Percentiles rank a stretch among this genome's conserved stretches.
Conservation (phyloP, 345 rosid species). For the Eucalyptus polyanthemos region DNA sequence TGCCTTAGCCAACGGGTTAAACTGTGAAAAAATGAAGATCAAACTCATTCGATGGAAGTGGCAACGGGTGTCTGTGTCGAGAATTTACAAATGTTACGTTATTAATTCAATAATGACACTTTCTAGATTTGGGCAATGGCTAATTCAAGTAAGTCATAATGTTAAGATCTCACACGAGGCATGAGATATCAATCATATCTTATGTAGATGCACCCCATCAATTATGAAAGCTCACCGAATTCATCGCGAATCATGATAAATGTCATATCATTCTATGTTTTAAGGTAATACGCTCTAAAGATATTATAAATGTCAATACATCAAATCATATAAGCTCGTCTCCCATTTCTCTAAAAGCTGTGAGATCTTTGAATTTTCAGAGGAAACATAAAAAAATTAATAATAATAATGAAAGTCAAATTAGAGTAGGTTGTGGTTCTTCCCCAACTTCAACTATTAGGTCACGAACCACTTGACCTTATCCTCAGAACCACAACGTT, state of each 20-base stretch:
- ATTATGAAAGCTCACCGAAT: neutral
- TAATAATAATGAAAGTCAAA: neutral
- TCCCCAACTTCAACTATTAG: neutral
- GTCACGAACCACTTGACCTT: neutral
- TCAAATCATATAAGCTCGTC: neutral
- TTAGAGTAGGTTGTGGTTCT: neutral
- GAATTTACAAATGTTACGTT: neutral
- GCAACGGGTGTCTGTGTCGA: accelerated
- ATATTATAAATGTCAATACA: neutral
- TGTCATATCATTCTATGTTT: neutral
- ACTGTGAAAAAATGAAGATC: neutral
- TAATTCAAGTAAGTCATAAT: neutral
- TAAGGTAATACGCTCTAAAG: neutral
- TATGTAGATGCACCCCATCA: neutral
- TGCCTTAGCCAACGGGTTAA: neutral
- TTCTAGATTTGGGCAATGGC: neutral
- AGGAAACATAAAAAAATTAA: neutral
- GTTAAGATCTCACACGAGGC: neutral
- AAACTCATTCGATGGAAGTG: neutral
- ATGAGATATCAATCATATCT: neutral
- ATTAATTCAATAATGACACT: neutral
- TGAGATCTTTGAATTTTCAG: neutral
- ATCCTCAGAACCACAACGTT: neutral
- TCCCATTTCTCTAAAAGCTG: neutral
- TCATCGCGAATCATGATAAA: neutral